Base-by-base conservation (phyloP, 2,329 filamentous ascomycete species). In the Colletotrichum sojae region DNA sequence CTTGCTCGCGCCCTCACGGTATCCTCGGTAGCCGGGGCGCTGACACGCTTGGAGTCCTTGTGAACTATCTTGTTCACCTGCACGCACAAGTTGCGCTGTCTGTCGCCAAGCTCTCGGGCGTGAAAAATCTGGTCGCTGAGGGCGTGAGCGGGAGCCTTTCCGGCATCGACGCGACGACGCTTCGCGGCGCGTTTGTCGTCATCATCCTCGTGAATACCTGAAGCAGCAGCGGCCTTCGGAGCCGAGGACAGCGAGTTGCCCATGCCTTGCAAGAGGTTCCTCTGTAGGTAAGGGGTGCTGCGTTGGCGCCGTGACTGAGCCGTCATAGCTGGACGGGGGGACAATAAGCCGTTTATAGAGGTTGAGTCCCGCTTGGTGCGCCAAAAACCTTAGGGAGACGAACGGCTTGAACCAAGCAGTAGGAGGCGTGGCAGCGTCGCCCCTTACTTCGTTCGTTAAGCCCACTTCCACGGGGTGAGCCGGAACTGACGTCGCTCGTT, bases 11-110 rank as follows among this genome's bases (percentile, higher is more conserved):
- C 73, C 60, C 78, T 81, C n/a, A 79, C 71, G 43, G 57, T 49
- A 61, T 69, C 56, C 12, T 67, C 62, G 51, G 31, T 56, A n/a
- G 78, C 77, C 25, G 81, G 76, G 6, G 75, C 62, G 9, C 73
- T 63, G 39, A 67, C 25, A 12, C 64, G 60, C 40, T 49, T 66
- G 5, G 65, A 64, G 67, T 86, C 83, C 72, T 83, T 84, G 76
- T 87, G 86, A 57, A 81, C 80, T 68, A 89, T 80, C 73, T 84
- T 87, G 74, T 87, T 79, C 36, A 89, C 79, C 69, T 89, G 84
- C 68, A 89, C 82, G 66, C 85, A 85, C 61, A 89, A 78, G 6
- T 81, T 80, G 52, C 82, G 82, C 45, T 81, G 76, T 71, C 79
- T 69, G 71, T 79, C 73, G 78, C 78, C 31, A 74, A 76, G 46